Conservation (phyloP, 176 grass and related monocot species). For the Carex scoparia region DNA sequence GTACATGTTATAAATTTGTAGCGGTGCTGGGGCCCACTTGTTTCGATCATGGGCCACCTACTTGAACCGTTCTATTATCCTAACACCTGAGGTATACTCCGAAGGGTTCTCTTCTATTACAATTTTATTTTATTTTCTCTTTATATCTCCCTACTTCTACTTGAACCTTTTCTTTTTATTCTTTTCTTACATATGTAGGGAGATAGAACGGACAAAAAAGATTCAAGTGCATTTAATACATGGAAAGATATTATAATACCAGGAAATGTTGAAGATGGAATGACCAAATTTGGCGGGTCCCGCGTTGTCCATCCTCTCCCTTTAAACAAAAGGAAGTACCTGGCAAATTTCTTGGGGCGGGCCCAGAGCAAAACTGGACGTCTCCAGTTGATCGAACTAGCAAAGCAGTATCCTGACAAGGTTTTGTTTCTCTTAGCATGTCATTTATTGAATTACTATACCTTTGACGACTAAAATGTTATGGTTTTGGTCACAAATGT, state of each 20-base stretch:
- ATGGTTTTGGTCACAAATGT: neutral
- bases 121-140: neutral
- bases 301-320: slow-evolving; percentile 56
- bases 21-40: slow-evolving; percentile 88
- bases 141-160: neutral
- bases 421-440: slow-evolving; percentile 33
- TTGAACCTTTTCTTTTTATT: neutral
- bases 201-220: slow-evolving; percentile 85
- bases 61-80: slow-evolving; percentile 88
- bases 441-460: slow-evolving; percentile 2
- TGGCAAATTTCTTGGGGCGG: slow-evolving; percentile 90
- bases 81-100: slow-evolving; percentile 82
- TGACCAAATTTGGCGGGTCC: slow-evolving; percentile 50
- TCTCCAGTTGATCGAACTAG: slow-evolving; percentile 71
- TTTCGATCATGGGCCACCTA: slow-evolving; percentile 79
- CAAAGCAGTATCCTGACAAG: slow-evolving; percentile 94
- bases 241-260: slow-evolving; percentile 98
- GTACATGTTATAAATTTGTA: slow-evolving; percentile 26
- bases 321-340: slow-evolving; percentile 65
- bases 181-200: slow-evolving; percentile 39
- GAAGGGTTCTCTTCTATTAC: neutral
- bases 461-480: neutral
- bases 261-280: slow-evolving; percentile 90
- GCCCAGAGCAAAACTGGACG: slow-evolving; percentile 78
- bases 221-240: slow-evolving; percentile 87